A percentile compares a stretch with the other conserved stretches of the same genome.
phyloP scores from a whole-genome alignment of 1,139 yeast genomes.

The Keqinozyma sinolaborantium region DNA sequence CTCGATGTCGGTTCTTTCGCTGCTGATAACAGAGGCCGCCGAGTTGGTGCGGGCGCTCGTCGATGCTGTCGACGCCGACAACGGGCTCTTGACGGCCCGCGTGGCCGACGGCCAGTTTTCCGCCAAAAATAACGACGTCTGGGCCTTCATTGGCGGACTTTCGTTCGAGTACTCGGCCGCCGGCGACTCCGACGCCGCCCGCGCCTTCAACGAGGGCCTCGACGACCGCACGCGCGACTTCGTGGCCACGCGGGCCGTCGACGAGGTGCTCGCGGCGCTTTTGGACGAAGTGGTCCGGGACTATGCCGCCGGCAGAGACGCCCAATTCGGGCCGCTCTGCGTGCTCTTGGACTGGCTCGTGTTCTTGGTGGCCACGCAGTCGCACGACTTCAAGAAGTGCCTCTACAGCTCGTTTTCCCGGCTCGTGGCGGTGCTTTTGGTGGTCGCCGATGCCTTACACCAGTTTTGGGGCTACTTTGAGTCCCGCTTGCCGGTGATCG shows the following conservation, averaged over 20 bases:
- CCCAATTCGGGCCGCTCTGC: not conserved
- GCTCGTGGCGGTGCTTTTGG: slow-evolving; percentile 18
- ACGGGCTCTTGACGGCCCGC: too few relatives aligned
- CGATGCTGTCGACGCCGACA: too few relatives aligned
- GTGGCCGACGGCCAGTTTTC: too few relatives aligned
- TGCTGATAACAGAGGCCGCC: too few relatives aligned
- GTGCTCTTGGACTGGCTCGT: not conserved
- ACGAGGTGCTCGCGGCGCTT: not conserved
- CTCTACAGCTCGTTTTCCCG: slow-evolving; percentile 21
- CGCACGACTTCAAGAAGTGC: slow-evolving; percentile 15
- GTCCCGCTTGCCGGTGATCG: slow-evolving; percentile 21
- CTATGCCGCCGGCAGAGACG: not conserved
- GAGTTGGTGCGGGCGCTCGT: too few relatives aligned
- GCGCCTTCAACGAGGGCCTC: not conserved
- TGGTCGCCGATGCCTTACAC: slow-evolving; percentile 17
- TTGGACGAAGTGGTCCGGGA: slow-evolving; percentile 1
- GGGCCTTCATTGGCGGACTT: too few relatives aligned
- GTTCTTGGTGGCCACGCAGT: not conserved
- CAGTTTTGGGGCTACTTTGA: slow-evolving; percentile 39
- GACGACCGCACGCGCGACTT: slow-evolving; percentile 1
- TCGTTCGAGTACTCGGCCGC: too few relatives aligned
- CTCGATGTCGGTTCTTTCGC: too few relatives aligned
- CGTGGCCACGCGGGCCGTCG: slow-evolving; percentile 1
- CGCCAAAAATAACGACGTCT: too few relatives aligned
- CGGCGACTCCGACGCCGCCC: too few relatives aligned